phyloP scores from a whole-genome alignment of 1,284 basidiomycete genomes.

The Trichosporon faecale region DNA sequence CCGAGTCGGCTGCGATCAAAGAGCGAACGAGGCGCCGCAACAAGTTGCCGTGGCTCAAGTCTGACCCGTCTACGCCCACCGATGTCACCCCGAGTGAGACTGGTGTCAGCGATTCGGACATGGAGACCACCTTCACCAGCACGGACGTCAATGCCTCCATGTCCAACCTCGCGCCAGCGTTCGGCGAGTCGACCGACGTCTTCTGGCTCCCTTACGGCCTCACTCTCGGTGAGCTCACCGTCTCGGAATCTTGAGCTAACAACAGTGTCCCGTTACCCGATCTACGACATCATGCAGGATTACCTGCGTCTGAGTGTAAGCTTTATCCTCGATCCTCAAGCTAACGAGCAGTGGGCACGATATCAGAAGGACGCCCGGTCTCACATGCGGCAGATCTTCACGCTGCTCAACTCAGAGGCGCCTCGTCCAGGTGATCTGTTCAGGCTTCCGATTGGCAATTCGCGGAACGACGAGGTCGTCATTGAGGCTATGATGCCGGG shows the following conservation, averaged over 20 bases:
- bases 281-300: conserved; percentile 89
- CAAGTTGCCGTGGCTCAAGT: conserved; percentile 19
- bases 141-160: conserved; percentile 20
- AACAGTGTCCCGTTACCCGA: conserved; percentile 79
- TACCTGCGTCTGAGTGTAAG: conserved; percentile 68
- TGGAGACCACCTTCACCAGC: conserved; percentile 28
- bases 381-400: conserved; percentile 50
- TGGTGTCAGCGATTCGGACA: conserved; percentile 65
- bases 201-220: conserved; percentile 91
- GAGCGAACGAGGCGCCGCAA: conserved; percentile 14
- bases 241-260: conserved; percentile 15
- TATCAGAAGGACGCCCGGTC: conserved; percentile 74
- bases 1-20: conserved; percentile 15
- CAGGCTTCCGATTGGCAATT: conserved; percentile 33
- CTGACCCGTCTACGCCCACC: neutral
- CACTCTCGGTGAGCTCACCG: conserved; percentile 53
- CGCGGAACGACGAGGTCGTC: conserved; percentile 34
- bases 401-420: conserved; percentile 61
- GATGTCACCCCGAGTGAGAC: conserved; percentile 63
- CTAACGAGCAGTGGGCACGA: conserved; percentile 68
- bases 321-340: neutral
- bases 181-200: conserved; percentile 64
- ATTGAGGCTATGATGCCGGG: conserved; percentile 52
- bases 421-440: conserved; percentile 72
- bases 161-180: conserved; percentile 27